Evolutionary conservation across 805 yeast genomes (phyloP).

Genomic region (Metschnikowia kofuensis): DNA sequence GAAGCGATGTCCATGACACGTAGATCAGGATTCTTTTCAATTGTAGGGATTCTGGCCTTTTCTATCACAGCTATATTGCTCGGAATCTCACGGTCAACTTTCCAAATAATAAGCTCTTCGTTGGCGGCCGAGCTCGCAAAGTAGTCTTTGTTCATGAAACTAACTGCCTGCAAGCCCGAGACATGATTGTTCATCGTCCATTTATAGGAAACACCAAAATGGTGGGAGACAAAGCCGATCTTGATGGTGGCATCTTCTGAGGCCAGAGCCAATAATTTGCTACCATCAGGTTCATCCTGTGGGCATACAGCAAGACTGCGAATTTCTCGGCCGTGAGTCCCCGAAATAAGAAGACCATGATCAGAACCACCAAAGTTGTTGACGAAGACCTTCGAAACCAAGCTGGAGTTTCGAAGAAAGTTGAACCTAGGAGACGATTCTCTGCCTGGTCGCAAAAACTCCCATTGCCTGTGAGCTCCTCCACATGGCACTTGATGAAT

Average conservation of each 20-base stretch:
- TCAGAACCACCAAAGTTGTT: conserved; percentile 17
- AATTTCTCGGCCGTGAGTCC: conserved; percentile 91
- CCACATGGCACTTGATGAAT: conserved; percentile 75
- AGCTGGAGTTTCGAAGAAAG: conserved; percentile 53
- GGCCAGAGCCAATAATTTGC: conserved; percentile 61
- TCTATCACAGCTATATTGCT: conserved; percentile 47
- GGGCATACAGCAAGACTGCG: conserved; percentile 65
- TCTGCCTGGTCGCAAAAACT: conserved; percentile 28
- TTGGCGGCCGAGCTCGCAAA: conserved; percentile 67
- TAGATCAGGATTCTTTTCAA: conserved; percentile 66
- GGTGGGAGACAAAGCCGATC: conserved; percentile 40
- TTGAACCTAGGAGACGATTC: conserved; percentile 37
- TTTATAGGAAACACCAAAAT: conserved; percentile 44
- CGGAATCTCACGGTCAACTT: conserved; percentile 36
- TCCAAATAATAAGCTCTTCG: conserved; percentile 88
- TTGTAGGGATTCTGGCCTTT: conserved; percentile 53
- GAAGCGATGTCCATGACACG: conserved; percentile 81
- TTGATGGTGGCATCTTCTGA: conserved; percentile 85
- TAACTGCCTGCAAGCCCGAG: conserved; percentile 80
- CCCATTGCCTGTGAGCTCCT: conserved; percentile 89
- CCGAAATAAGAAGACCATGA: conserved; percentile 42
- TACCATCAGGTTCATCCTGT: conserved; percentile 22
- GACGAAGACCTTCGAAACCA: conserved; percentile 34
- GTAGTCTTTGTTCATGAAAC: conserved; percentile 50
- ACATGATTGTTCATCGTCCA: conserved; percentile 79